Evolutionary conservation across 805 yeast species (phyloP).

Genomic region (Maudiozyma bulderi): DNA sequence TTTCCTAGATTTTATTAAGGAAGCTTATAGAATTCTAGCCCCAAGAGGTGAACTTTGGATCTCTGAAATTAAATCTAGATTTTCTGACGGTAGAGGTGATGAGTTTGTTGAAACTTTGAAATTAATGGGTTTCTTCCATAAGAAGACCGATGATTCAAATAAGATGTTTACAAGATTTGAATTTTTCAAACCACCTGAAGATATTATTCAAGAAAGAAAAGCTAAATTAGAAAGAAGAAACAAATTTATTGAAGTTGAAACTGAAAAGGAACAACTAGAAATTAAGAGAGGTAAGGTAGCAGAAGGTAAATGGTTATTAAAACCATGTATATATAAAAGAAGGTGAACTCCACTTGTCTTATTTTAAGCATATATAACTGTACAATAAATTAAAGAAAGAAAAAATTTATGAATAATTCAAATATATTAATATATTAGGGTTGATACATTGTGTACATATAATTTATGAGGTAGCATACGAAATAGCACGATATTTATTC

Average conservation of each 20-base stretch:
- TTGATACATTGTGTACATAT: too few species aligned
- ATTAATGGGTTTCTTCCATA: slow-evolving; percentile 75
- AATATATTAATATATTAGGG: background rate
- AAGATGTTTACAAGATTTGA: slow-evolving; percentile 94
- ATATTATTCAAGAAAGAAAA: slow-evolving; percentile 51
- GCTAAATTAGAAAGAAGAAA: slow-evolving; percentile 53
- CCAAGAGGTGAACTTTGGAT: slow-evolving; percentile 96
- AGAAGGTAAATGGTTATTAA: slow-evolving; percentile 82
- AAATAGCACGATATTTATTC: background rate
- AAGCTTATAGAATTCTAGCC: slow-evolving; percentile 76
- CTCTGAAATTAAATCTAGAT: slow-evolving; percentile 91
- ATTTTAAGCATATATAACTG: background rate
- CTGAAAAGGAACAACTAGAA: slow-evolving; percentile 51
- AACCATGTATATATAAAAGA: slow-evolving; percentile 93
- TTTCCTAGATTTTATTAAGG: slow-evolving; percentile 81
- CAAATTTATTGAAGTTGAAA: slow-evolving; percentile 62
- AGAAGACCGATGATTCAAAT: slow-evolving; percentile 74
- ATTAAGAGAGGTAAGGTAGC: slow-evolving; percentile 44
- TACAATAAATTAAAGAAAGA: background rate
- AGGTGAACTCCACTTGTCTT: slow-evolving; percentile 33
- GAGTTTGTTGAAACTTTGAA: slow-evolving; percentile 76
- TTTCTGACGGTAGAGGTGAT: slow-evolving; percentile 63
- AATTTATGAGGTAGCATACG: too few species aligned
- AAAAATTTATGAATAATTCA: background rate
- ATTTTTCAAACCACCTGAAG: slow-evolving; percentile 76